Base-by-base conservation (phyloP, 352 stramenopile genomes). In the Pythium sp. region DNA sequence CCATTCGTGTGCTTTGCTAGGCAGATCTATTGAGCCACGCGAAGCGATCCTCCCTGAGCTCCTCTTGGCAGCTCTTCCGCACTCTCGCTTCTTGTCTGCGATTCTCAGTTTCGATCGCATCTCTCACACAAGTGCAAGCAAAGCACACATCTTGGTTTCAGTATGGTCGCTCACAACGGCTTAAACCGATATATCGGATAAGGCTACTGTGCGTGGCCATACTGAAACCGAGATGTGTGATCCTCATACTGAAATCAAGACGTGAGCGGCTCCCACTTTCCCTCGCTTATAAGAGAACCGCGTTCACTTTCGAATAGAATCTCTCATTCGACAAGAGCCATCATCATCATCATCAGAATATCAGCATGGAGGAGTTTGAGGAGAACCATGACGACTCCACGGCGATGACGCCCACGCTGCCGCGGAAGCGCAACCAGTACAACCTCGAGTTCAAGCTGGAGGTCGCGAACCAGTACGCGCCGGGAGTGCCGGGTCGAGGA, bases 401-500 rank as follows among this genome's bases (percentile, higher is more conserved):
- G 24, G 28, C 54, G 1, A 30, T 30, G n/a, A 4, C 55, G 0
- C 1, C 53, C 5, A 2, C 38, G 38, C n/a, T 15, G n/a, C 57
- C 58, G 5, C 41, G 46, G 26, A 71, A 64, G 38, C 58, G 66
- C 59, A 71, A 67, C 51, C 66, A 71, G 66, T 71, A 71, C 66
- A 71, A 65, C n/a, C 66, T 71, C 59, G 66, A 71, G 59, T 71
- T 71, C 59, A 71, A 71, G 53, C 66, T 71, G 20, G 49, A 67
- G 28, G 58, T 71, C 1, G 66, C 66, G 26, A 65, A 20, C 24
- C 66, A 71, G 58, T 71, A 71, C 66, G 38, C 41, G 15, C 59
- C 66, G 6, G 46, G 46, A 18, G 53, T 67, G 30, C 14, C 32
- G 11, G 66, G 66, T 8, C 54, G 53, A 6, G 53, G 58, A n/a